Evolutionary conservation across 2,329 filamentous ascomycete species (phyloP), one percentile per base, ranked within the genome.

Genomic region (Aspergillus proliferans): DNA sequence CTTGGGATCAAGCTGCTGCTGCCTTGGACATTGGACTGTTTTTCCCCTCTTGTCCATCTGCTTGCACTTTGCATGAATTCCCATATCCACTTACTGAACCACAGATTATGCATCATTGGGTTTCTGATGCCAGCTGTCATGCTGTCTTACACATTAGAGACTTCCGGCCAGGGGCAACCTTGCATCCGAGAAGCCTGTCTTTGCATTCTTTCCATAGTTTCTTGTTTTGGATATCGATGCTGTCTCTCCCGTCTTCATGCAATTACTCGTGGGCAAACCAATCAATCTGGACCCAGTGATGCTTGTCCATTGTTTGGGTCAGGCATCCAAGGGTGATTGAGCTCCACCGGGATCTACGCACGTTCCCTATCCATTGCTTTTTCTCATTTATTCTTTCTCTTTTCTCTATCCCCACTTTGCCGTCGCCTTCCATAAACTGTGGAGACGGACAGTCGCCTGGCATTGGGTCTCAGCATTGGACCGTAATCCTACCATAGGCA

Each of bases 61-160:
- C 55, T 57, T 60, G 45, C 52, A 52, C 59, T 59, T 61, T 60
- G 62, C 58, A 62, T 63, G 50, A 54, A 51, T 54, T 54, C 50
- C 59, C 49, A 55, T 53, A 55, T 57, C 46, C 47, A 54, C 57
- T 54, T 58, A 53, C 54, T 58, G 58, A 58, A 59, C 63, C 52
- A 58, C 59, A 60, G 61, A 58, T 61, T 61, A 57, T 66, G 65
- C 65, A 66, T 63, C 52, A 50, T 48, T 57, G 51, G 55, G 47
- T 58, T 55, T 50, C 54, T 59, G 56, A 58, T 66, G 64, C 66
- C 66, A 70, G 61, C 59, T 67, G 63, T 63, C 61, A 62, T 55
- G 46, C 50, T 51, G 57, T 58, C 57, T 65, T 40, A 40, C 60
- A 61, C 59, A 58, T 52, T 60, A 57, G 59, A 57, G 55, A 50